phyloP scores from a whole-genome alignment of 164 flowering plant species.

The Paratinospora sagittata region DNA sequence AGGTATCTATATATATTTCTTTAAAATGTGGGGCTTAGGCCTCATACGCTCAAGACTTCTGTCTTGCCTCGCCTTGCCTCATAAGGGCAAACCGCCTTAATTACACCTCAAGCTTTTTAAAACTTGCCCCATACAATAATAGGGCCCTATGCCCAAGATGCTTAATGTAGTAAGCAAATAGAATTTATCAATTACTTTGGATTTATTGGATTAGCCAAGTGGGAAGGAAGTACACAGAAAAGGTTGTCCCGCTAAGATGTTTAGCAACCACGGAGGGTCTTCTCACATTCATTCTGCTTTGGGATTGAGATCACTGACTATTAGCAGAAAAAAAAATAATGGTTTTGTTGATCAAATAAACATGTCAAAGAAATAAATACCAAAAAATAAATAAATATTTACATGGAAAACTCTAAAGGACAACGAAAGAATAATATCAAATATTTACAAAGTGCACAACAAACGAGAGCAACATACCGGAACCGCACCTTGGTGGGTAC shows the following conservation, averaged over 20 bases:
- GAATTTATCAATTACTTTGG: background rate
- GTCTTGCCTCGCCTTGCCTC: too few relatives aligned
- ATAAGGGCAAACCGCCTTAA: too few relatives aligned
- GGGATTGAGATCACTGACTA: background rate
- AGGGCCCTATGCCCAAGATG: too few relatives aligned
- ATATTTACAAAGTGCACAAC: background rate
- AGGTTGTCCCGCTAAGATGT: background rate
- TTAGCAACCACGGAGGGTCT: background rate
- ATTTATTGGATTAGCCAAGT: background rate
- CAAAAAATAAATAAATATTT: background rate
- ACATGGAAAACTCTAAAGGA: background rate
- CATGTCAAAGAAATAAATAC: background rate
- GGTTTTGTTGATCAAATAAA: background rate
- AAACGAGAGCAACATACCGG: constrained; percentile 51
- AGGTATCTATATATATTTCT: too few relatives aligned
- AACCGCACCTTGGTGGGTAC: constrained; percentile 81
- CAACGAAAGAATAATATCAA: background rate
- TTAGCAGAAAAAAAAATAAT: background rate
- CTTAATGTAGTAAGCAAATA: too few relatives aligned
- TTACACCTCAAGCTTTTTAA: too few relatives aligned
- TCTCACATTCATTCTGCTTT: background rate
- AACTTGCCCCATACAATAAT: too few relatives aligned
- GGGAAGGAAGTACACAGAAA: background rate
- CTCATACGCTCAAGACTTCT: too few relatives aligned
- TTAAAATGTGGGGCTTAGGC: too few relatives aligned